A percentile compares a stretch with the other conserved stretches of the same genome.
These are phyloP conservation scores for Fonsecaea multimorphosa DNA, from an alignment of 2,329 filamentous ascomycete genomes.

Conservation along the genomic window DNA sequence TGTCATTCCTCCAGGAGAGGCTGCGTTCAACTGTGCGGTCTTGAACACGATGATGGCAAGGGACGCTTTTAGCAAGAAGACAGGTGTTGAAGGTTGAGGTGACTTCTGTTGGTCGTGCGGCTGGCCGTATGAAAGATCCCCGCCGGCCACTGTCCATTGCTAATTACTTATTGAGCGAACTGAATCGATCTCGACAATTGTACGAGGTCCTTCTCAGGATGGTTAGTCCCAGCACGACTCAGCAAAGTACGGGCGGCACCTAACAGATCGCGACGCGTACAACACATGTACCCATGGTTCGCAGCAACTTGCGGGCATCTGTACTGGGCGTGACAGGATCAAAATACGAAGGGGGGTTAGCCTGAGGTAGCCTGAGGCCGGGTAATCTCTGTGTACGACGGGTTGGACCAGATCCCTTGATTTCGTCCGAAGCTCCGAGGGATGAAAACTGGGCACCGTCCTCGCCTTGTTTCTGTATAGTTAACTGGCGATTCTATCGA, in stretches of 20 bases:
- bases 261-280: not conserved
- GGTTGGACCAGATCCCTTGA: not conserved
- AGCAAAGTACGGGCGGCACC: not conserved
- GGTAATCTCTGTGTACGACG: not conserved
- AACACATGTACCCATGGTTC: not conserved
- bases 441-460: not conserved
- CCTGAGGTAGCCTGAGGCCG: not conserved
- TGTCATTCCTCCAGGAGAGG: slow-evolving; percentile 87
- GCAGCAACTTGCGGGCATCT: not conserved
- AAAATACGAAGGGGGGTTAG: not conserved
- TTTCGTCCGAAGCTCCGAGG: not conserved
- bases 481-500: not conserved
- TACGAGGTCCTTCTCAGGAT: not conserved
- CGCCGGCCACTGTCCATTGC: not conserved
- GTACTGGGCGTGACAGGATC: not conserved
- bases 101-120: not conserved
- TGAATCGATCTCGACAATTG: not conserved
- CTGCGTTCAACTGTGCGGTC: slow-evolving; percentile 86
- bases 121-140: not conserved
- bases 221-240: not conserved
- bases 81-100: slow-evolving; percentile 39
- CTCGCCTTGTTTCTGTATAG: not conserved
- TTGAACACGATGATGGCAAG: slow-evolving; percentile 88
- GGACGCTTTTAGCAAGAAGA: slow-evolving; percentile 72
- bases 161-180: not conserved